A percentile compares a stretch with the other conserved stretches of the same genome.
Conservation (phyloP, 179 eudicot genomes). For the Drosera spatulata region DNA sequence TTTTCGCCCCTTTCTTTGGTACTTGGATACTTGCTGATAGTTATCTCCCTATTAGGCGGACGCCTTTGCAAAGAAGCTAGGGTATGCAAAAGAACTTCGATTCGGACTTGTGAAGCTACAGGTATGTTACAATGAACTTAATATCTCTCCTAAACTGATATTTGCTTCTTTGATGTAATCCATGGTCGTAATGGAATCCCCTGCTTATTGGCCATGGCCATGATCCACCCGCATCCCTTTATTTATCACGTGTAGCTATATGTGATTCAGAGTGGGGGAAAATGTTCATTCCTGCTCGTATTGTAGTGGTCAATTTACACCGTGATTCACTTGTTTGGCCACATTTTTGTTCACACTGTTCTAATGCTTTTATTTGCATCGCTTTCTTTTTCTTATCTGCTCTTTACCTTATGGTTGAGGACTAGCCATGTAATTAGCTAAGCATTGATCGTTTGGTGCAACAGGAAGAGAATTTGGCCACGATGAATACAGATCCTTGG, state of each 20-base stretch:
- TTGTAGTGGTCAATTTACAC: neutral
- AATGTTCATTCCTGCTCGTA: neutral
- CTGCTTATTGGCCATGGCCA: too few species aligned
- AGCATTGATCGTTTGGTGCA: slow-evolving; percentile 4
- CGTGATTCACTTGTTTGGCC: neutral
- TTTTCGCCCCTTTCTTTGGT: neutral
- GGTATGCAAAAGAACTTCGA: slow-evolving; percentile 64
- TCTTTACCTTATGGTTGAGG: neutral
- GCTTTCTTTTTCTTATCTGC: neutral
- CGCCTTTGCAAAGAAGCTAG: slow-evolving; percentile 92
- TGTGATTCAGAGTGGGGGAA: too few species aligned
- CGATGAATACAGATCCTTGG: slow-evolving; percentile 98
- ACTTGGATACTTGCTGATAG: neutral
- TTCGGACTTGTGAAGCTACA: slow-evolving; percentile 93
- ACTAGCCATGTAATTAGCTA: neutral
- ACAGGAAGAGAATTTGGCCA: slow-evolving; percentile 93
- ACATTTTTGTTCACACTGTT: neutral
- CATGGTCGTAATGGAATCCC: too few species aligned
- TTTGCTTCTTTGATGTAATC: neutral
- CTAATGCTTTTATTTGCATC: neutral
- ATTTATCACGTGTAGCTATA: too few species aligned
- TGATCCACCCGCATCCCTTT: too few species aligned
- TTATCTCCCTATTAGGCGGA: slow-evolving; percentile 45
- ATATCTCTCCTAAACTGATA: neutral
- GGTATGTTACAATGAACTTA: slow-evolving; percentile 23